phyloP scores from a whole-genome alignment of 768 basidiomycete species.

The Auriscalpium orientale region DNA sequence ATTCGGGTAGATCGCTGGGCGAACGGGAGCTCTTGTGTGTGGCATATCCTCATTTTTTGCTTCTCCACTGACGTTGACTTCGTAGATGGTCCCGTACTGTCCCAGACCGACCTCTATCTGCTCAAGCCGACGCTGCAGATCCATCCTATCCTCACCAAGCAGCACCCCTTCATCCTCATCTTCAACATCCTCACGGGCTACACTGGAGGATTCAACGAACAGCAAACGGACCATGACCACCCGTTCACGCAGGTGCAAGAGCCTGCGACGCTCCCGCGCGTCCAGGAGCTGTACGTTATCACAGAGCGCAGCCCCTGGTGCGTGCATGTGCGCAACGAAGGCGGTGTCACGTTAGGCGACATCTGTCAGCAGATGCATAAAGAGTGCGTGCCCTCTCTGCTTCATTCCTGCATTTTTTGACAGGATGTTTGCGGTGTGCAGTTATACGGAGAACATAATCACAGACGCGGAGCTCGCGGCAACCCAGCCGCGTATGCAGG shows the following conservation, averaged over 20 bases:
- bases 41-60: neutral
- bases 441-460: slow-evolving; percentile 62
- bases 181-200: slow-evolving; percentile 65
- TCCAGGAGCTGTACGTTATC: slow-evolving; percentile 28
- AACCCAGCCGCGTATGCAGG: slow-evolving; percentile 58
- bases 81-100: slow-evolving; percentile 71
- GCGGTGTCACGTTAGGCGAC: slow-evolving; percentile 70
- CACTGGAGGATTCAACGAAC: slow-evolving; percentile 54
- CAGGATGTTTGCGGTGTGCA: slow-evolving; percentile 21
- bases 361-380: slow-evolving; percentile 66
- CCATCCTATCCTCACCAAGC: slow-evolving; percentile 58
- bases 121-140: slow-evolving; percentile 62
- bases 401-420: neutral
- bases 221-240: slow-evolving; percentile 51
- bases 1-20: slow-evolving; percentile 13
- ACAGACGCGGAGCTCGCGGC: slow-evolving; percentile 58
- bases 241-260: slow-evolving; percentile 35
- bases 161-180: slow-evolving; percentile 49
- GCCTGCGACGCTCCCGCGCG: slow-evolving; percentile 32
- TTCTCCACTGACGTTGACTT: neutral
- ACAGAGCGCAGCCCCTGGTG: slow-evolving; percentile 66
- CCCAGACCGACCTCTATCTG: slow-evolving; percentile 76
- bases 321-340: slow-evolving; percentile 61
- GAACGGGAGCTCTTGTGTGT: slow-evolving; percentile 10
- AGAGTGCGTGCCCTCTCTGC: slow-evolving; percentile 44